These are phyloP conservation scores for Yueomyces sp. DNA, from an alignment of 1,139 yeast species.

Conservation along the genomic window DNA sequence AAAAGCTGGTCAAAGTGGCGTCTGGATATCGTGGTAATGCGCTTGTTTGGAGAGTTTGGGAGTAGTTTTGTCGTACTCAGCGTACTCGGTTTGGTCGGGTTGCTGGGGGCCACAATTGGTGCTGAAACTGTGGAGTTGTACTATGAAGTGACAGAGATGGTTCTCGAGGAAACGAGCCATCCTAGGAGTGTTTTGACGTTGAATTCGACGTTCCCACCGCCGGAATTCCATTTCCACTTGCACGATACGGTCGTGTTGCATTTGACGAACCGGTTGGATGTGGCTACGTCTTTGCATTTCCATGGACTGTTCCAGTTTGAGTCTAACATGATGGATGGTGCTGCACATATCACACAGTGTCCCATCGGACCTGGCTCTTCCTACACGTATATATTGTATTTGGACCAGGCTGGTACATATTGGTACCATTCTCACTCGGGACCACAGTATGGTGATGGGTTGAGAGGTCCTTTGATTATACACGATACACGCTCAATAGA, in stretches of 20 bases:
- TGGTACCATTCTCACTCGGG: slow-evolving; percentile 82
- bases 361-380: slow-evolving; percentile 60
- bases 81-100: no score
- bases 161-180: no score
- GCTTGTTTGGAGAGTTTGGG: no score
- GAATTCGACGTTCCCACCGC: no score
- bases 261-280: slow-evolving; percentile 44
- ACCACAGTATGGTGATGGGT: slow-evolving; percentile 67
- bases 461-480: slow-evolving; percentile 58
- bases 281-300: slow-evolving; percentile 53
- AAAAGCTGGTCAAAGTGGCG: no score
- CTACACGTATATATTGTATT: slow-evolving; percentile 53
- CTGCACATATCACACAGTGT: slow-evolving; percentile 66
- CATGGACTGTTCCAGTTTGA: slow-evolving; percentile 63
- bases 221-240: no score
- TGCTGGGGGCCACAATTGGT: no score
- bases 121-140: no score
- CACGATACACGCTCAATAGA: slow-evolving; percentile 23
- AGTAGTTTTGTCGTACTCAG: no score
- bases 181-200: no score
- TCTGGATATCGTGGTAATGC: no score
- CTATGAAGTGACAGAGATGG: no score
- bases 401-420: slow-evolving; percentile 57
- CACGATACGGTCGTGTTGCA: slow-evolving; percentile 48
- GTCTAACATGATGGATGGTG: slow-evolving; percentile 56